Percentiles rank a stretch among this genome's conserved stretches.
Evolutionary conservation across 768 basidiomycete species (phyloP).

Genomic region (Gyrodon lividus): DNA sequence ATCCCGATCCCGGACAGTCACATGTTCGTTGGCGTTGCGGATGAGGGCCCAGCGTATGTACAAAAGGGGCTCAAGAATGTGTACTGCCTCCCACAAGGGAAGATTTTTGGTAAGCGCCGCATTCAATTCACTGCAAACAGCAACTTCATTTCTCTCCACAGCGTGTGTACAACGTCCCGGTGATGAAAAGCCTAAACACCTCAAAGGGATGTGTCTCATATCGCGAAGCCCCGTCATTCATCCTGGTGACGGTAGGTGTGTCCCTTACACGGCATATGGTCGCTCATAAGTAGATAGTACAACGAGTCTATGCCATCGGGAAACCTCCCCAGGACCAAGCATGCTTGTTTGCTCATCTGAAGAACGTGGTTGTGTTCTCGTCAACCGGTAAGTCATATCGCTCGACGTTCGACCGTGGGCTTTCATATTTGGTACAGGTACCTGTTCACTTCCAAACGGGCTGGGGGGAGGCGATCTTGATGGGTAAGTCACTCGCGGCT

Average conservation of each 20-base stretch:
- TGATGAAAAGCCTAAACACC: conserved; percentile 49
- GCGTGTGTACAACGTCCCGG: conserved; percentile 58
- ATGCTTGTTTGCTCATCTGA: conserved; percentile 59
- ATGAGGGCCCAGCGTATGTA: conserved; percentile 71
- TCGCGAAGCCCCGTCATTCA: conserved; percentile 75
- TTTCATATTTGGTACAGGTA: conserved; percentile 37
- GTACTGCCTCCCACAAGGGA: conserved; percentile 49
- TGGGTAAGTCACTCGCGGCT: conserved; percentile 46
- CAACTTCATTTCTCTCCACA: conserved; percentile 23
- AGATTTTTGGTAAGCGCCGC: conserved; percentile 61
- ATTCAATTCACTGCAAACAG: neutral
- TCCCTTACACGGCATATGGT: neutral
- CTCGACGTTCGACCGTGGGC: neutral
- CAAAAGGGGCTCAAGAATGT: conserved; percentile 50
- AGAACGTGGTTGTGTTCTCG: conserved; percentile 73
- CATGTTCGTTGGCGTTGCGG: conserved; percentile 77
- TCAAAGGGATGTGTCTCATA: conserved; percentile 61
- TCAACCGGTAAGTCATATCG: conserved; percentile 46
- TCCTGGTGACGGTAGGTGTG: conserved; percentile 63
- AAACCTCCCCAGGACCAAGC: conserved; percentile 55
- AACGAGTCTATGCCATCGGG: conserved; percentile 70
- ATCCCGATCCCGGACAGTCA: conserved; percentile 69
- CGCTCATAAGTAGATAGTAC: conserved; percentile 42
- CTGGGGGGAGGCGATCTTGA: conserved; percentile 80
- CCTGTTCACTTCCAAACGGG: conserved; percentile 63